Percentiles rank a stretch among this genome's conserved stretches.
Conservation (phyloP, 176 grass and related monocot genomes). For the Saccharum spontaneum region DNA sequence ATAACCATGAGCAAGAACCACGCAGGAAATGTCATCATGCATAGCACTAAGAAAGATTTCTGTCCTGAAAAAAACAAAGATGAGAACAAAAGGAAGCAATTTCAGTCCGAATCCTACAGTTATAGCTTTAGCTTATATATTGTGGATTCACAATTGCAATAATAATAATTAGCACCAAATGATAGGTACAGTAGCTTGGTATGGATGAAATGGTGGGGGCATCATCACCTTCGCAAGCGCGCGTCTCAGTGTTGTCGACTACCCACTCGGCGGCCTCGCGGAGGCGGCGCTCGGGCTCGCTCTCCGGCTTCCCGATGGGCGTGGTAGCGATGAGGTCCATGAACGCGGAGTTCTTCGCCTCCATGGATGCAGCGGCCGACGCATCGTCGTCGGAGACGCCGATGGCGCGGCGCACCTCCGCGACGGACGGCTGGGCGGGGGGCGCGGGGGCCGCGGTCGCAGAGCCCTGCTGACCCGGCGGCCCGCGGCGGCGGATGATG, state of each 20-base stretch:
- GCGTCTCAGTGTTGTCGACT: conserved; percentile 60
- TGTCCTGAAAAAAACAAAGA: conserved; percentile 55
- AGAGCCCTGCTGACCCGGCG: background rate
- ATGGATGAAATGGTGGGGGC: background rate
- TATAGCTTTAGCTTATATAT: background rate
- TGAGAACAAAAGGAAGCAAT: background rate
- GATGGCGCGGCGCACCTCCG: conserved; percentile 74
- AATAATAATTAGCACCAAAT: background rate
- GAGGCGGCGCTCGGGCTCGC: conserved; percentile 56
- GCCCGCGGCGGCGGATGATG: conserved; percentile 11
- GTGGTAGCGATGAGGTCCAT: conserved; percentile 57
- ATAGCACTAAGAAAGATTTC: conserved; percentile 61
- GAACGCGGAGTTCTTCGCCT: conserved; percentile 45
- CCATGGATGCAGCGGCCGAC: conserved; percentile 17
- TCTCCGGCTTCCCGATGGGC: conserved; percentile 68
- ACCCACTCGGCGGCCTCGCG: conserved; percentile 83
- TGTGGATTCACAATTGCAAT: background rate
- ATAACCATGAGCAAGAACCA: conserved; percentile 66
- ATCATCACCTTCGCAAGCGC: conserved; percentile 49
- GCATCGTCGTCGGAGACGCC: conserved; percentile 47
- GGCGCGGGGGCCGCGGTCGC: background rate
- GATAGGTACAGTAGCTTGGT: background rate
- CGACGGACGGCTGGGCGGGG: conserved; percentile 52
- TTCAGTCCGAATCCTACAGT: conserved; percentile 9
- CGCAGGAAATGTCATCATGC: conserved; percentile 68